Conservation (phyloP, 805 yeast species). For the Metschnikowia vanudenii region DNA sequence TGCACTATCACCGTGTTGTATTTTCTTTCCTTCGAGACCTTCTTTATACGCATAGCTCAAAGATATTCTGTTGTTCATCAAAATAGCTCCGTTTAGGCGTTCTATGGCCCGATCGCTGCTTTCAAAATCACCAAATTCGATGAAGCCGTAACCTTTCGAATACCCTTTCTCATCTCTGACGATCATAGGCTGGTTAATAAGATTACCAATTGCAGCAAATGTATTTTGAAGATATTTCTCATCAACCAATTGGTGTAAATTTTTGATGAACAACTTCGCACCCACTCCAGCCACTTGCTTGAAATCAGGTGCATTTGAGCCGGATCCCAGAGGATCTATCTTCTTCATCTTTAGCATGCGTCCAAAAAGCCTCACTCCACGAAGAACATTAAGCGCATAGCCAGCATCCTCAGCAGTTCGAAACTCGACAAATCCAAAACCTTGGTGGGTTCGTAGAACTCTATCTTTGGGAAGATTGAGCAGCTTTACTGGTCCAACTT, state of each 20-base stretch:
- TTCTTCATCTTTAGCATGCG: slow-evolving; percentile 58
- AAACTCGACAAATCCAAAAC: slow-evolving; percentile 86
- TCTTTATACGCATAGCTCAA: slow-evolving; percentile 74
- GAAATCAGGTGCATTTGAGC: slow-evolving; percentile 15
- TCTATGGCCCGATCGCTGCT: slow-evolving; percentile 70
- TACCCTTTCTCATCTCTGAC: slow-evolving; percentile 48
- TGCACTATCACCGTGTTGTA: slow-evolving; percentile 71
- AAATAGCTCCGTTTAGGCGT: slow-evolving; percentile 62
- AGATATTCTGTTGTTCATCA: slow-evolving; percentile 63
- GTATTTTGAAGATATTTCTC: slow-evolving; percentile 53
- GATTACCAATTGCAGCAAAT: slow-evolving; percentile 66
- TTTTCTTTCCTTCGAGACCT: slow-evolving; percentile 41
- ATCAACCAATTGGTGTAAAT: slow-evolving; percentile 66
- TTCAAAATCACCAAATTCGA: slow-evolving; percentile 62
- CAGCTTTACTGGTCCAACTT: slow-evolving; percentile 73
- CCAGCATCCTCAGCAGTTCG: slow-evolving; percentile 58
- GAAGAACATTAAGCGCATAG: slow-evolving; percentile 60
- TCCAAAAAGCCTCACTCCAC: slow-evolving; percentile 61
- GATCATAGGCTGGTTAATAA: slow-evolving; percentile 51
- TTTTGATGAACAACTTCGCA: slow-evolving; percentile 54
- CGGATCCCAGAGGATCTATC: slow-evolving; percentile 31
- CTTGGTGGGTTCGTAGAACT: slow-evolving; percentile 68
- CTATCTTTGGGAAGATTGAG: slow-evolving; percentile 81
- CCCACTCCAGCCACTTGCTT: slow-evolving; percentile 36
- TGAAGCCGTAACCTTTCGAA: slow-evolving; percentile 64